Evolutionary conservation across 1,284 basidiomycete genomes (phyloP), one percentile per base, ranked within the genome.

Genomic region (Papiliotrema laurentii): DNA sequence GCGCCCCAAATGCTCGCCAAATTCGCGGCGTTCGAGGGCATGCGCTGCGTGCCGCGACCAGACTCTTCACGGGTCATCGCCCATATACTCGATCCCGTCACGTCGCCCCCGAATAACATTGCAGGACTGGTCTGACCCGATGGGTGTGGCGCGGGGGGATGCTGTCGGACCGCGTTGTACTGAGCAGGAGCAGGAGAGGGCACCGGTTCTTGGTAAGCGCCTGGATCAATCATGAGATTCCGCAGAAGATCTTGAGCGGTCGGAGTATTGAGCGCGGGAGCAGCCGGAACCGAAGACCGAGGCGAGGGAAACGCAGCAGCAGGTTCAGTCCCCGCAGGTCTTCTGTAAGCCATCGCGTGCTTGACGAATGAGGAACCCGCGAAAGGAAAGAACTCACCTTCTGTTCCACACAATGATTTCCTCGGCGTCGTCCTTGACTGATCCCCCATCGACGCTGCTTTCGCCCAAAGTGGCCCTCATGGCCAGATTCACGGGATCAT

Each of bases 401-500:
- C 46, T 37, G 16, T 53, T 57, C 66, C 68, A 70, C 5, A 69
- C 45, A 34, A 70, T 66, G 28, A 63, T 58, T 40, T 71, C 71
- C 24, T 68, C 67, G 9, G 65, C 63, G 4, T 68, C 68, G 9
- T 60, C 62, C 16, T 56, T 54, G 14, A 50, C 49, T 31, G 61
- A 58, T 16, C 60, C 60, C 83, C 83, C 76, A 21, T 66, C 73
- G 10, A 74, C 68, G 24, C 73, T 73, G 37, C 72, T 73, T 6
- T 76, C 71, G 36, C 77, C 77, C 24, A 83, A 64, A 2, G 76
- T 80, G 45, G 82, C 76, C 25, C 84, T 72, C 76, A 93, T 89
- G 2, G 86, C 89, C 27, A 85, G 80, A 36, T 82, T 80, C 41
- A 93, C 80, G 0, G 85, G 82, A 63, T 92, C 90, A 54, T 91